phyloP scores from a whole-genome alignment of 495 filamentous ascomycete genomes.

The Hypoxylon perforatum region DNA sequence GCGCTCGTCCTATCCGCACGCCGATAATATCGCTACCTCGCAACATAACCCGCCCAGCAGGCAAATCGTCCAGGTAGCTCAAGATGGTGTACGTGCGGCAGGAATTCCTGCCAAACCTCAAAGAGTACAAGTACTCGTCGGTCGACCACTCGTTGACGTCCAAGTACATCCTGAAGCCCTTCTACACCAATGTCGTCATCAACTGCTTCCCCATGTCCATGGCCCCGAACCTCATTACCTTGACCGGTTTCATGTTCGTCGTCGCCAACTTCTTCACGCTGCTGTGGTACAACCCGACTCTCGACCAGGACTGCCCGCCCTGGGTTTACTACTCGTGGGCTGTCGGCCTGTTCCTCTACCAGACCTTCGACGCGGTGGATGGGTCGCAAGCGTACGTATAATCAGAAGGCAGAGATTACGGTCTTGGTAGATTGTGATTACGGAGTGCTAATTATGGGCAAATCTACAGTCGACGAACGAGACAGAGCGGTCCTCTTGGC shows the following conservation, averaged over 20 bases:
- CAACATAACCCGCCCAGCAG: background rate
- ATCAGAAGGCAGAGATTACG: background rate
- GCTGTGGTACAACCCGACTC: slow-evolving; percentile 93
- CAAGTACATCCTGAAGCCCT: slow-evolving; percentile 92
- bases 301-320: slow-evolving; percentile 90
- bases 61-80: slow-evolving; percentile 29
- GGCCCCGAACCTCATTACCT: slow-evolving; percentile 87
- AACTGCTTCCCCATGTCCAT: slow-evolving; percentile 93
- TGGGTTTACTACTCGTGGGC: slow-evolving; percentile 97
- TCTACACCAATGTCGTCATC: slow-evolving; percentile 95
- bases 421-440: background rate
- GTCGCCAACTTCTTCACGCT: slow-evolving; percentile 91
- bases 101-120: slow-evolving; percentile 85
- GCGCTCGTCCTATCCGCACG: background rate
- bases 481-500: slow-evolving; percentile 90
- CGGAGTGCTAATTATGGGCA: slow-evolving; percentile 35
- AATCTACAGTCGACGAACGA: slow-evolving; percentile 76
- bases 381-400: slow-evolving; percentile 84
- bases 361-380: slow-evolving; percentile 98
- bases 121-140: slow-evolving; percentile 90
- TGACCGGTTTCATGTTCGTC: slow-evolving; percentile 92
- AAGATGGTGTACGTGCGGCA: slow-evolving; percentile 88
- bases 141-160: slow-evolving; percentile 92
- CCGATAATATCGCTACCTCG: too few relatives aligned
- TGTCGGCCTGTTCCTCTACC: slow-evolving; percentile 90